Percentiles rank a stretch among this genome's conserved stretches.
These are phyloP conservation scores for Cercospora canescens DNA, from an alignment of 2,329 filamentous ascomycete species.

Conservation along the genomic window DNA sequence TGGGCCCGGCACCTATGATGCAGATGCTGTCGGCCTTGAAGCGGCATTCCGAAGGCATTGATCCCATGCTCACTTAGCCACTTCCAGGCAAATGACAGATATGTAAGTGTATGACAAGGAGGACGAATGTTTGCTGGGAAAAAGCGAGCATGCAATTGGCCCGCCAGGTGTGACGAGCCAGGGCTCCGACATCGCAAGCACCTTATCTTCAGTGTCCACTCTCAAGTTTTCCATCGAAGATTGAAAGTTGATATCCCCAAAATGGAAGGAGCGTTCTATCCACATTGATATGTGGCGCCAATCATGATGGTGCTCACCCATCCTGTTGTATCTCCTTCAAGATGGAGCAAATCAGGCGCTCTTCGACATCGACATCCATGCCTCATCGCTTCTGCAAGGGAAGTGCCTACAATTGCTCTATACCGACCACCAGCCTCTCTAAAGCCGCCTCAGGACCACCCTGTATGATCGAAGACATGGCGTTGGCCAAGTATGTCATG, in stretches of 20 bases:
- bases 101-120: not conserved
- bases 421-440: conserved; percentile 42
- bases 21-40: conserved; percentile 62
- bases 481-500: conserved; percentile 46
- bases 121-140: not conserved
- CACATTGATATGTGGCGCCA: too few species aligned
- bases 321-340: too few species aligned
- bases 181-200: conserved; percentile 1
- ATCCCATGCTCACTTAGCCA: conserved; percentile 17
- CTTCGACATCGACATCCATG: not conserved
- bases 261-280: too few species aligned
- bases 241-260: too few species aligned
- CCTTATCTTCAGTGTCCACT: not conserved
- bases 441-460: conserved; percentile 32
- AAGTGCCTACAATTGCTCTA: conserved; percentile 44
- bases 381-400: not conserved
- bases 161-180: not conserved
- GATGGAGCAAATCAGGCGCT: not conserved
- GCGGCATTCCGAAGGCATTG: conserved; percentile 21
- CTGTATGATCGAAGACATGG: conserved; percentile 20
- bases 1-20: conserved; percentile 80
- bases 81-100: not conserved
- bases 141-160: not conserved
- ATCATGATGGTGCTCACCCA: too few species aligned
- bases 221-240: too few species aligned